Evolutionary conservation across 2,329 filamentous ascomycete species (phyloP).

Genomic region (Seiridium cupressi): DNA sequence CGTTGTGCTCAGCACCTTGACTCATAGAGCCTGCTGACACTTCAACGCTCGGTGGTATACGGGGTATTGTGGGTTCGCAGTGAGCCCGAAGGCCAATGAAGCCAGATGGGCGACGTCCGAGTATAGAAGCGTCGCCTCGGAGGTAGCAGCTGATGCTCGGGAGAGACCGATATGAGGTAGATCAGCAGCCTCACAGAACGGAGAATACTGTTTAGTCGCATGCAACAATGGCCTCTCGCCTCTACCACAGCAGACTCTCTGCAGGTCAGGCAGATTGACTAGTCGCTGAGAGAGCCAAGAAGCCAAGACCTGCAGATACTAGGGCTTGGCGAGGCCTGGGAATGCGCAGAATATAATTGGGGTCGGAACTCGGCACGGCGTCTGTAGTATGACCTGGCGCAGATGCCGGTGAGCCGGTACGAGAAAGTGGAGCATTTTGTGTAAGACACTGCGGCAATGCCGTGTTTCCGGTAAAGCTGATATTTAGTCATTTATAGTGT

Average conservation of each 20-base stretch:
- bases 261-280: background rate
- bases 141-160: background rate
- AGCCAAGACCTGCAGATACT: too few relatives aligned
- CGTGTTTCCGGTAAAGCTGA: constrained; percentile 1
- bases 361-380: constrained; percentile 1
- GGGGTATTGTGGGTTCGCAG: background rate
- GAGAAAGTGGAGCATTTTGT: background rate
- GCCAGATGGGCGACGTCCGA: background rate
- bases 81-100: background rate
- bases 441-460: background rate
- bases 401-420: background rate
- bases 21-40: background rate
- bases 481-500: background rate
- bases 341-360: background rate
- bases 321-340: too few relatives aligned
- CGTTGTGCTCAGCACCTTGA: background rate
- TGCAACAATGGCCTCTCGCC: background rate
- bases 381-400: background rate
- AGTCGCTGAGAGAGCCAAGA: background rate
- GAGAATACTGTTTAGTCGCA: background rate
- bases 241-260: background rate
- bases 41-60: background rate
- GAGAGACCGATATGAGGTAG: background rate
- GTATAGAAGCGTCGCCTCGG: background rate
- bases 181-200: background rate